Base-by-base conservation (phyloP, 2,329 filamentous ascomycete species). In the Ustulina deusta region DNA sequence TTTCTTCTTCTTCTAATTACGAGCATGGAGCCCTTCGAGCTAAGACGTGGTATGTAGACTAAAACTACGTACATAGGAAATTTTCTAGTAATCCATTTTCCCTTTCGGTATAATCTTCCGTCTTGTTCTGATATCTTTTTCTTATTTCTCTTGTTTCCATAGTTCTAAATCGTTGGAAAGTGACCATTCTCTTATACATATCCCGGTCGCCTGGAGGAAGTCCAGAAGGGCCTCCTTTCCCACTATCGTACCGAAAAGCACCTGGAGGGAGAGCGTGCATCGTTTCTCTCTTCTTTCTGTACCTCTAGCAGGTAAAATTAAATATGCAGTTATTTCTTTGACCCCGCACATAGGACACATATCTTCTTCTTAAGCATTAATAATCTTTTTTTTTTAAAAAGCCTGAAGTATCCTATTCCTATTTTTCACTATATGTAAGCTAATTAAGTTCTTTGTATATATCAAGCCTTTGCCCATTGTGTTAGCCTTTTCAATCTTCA, bases 221-320 rank as follows among this genome's bases (percentile, higher is more conserved):
- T 56, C 60, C 38, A 56, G 48, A 34, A 63, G 36, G 49, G 49
- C 60, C 38, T 63, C 49, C 38, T 63, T 63, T 56, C 60, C 60
- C 7, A 48, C 56, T 22, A 38, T 56, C 29, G 48, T 63, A 56
- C 60, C 49, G 60, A 56, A 63, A 56, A 63, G 49, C 51, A 63
- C 42, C 42, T 46, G 42, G n/a, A 22, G 42, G 22, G n/a, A 46
- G 42, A 32, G n/a, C 7, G 29, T 32, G 29, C 17, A 42, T 42
- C n/a, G 40, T 20, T n/a, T 42, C 40, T 42, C 17, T 42, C 15
- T 42, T 17, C n/a, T 42, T 42, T 6, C 13, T 15, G 15, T 42
- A 42, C 40, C 40, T 42, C n/a, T 42, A n/a, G n/a, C 40, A 42
- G 40, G 40, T 42, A 42, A 42, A 42, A 42, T 20, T 20, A 42